A percentile compares a stretch with the other conserved stretches of the same genome.
phyloP scores from a whole-genome alignment of 2,329 filamentous ascomycete species.

The Metarhizium brunneum region DNA sequence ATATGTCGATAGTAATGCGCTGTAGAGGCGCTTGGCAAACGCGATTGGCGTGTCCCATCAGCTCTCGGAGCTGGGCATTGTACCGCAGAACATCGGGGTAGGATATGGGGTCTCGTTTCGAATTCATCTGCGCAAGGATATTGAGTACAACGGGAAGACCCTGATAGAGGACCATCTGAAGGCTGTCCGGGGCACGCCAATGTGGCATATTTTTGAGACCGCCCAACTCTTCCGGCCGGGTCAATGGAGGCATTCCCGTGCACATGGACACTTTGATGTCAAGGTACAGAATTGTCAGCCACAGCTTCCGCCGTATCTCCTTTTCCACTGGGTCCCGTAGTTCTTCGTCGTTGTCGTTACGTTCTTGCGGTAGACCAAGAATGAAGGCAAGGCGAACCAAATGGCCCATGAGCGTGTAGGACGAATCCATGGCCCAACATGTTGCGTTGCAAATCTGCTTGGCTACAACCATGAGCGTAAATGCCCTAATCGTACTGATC shows the following conservation, averaged over 20 bases:
- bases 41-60: slow-evolving; percentile 20
- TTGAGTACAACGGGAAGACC: slow-evolving; percentile 21
- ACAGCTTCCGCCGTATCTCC: slow-evolving; percentile 20
- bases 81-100: slow-evolving; percentile 24
- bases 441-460: slow-evolving; percentile 28
- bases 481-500: slow-evolving; percentile 19
- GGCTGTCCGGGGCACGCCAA: slow-evolving; percentile 17
- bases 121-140: slow-evolving; percentile 23
- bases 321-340: slow-evolving; percentile 15
- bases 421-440: slow-evolving; percentile 27
- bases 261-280: slow-evolving; percentile 26
- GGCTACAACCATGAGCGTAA: slow-evolving; percentile 24
- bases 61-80: slow-evolving; percentile 21
- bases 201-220: slow-evolving; percentile 16
- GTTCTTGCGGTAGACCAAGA: slow-evolving; percentile 24
- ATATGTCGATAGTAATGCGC: slow-evolving; percentile 25
- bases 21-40: slow-evolving; percentile 21
- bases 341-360: slow-evolving; percentile 14
- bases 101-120: slow-evolving; percentile 19
- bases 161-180: slow-evolving; percentile 23
- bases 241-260: slow-evolving; percentile 25
- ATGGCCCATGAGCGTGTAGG: slow-evolving; percentile 24
- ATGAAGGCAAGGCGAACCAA: slow-evolving; percentile 25
- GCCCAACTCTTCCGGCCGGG: slow-evolving; percentile 20
- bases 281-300: slow-evolving; percentile 26